A percentile compares a stretch with the other conserved stretches of the same genome.
Evolutionary conservation across 2,329 filamentous ascomycete genomes (phyloP).

Genomic region (Sarocladium strictum): DNA sequence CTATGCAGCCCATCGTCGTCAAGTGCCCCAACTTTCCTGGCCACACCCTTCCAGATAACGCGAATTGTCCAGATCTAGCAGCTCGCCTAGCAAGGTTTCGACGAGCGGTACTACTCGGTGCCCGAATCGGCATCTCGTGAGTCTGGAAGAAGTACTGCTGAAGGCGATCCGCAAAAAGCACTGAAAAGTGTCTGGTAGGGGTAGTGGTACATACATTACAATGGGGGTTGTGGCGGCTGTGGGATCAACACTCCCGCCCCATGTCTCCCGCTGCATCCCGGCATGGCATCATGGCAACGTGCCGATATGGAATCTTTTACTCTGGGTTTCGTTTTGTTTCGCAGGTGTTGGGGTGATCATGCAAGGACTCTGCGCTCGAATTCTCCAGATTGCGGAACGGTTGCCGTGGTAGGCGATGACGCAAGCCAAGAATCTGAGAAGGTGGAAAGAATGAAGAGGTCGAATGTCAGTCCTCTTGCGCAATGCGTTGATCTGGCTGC

Average conservation of each 20-base stretch:
- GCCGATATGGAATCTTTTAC: not conserved
- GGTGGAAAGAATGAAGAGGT: too few species aligned
- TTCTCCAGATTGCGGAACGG: too few species aligned
- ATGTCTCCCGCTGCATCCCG: not conserved
- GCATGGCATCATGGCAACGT: not conserved
- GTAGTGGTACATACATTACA: too few species aligned
- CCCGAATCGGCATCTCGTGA: not conserved
- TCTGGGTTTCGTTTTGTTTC: too few species aligned
- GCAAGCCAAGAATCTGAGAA: not conserved
- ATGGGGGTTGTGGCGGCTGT: not conserved
- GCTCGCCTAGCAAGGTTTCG: not conserved
- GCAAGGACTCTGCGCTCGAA: too few species aligned
- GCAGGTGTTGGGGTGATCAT: too few species aligned
- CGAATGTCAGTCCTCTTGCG: too few species aligned
- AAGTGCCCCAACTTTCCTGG: too few species aligned
- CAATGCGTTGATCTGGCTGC: too few species aligned
- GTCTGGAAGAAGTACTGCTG: not conserved
- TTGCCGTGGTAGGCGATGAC: not conserved
- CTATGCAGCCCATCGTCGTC: too few species aligned
- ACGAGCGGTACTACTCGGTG: not conserved
- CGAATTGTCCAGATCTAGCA: not conserved
- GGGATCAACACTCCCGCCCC: conserved; percentile 1
- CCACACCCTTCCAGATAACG: not conserved
- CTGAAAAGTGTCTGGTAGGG: too few species aligned
- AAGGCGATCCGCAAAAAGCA: not conserved